Percentiles rank a stretch among this genome's conserved stretches.
These are phyloP conservation scores for Acanthamoeba castellanii DNA, from an alignment of 208 protist genomes.

Conservation along the genomic window DNA sequence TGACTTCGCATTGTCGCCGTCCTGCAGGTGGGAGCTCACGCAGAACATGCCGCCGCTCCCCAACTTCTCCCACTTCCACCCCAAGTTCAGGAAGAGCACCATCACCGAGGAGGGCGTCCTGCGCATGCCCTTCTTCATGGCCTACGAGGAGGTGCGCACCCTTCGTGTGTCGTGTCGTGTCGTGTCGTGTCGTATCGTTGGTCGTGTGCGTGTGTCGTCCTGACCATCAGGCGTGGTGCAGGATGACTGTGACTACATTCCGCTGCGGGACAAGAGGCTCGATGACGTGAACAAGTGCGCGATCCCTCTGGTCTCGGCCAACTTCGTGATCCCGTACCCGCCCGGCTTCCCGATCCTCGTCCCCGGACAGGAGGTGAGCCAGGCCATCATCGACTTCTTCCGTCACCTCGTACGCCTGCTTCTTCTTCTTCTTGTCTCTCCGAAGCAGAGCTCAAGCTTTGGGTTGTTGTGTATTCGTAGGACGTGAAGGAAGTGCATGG, in stretches of 20 bases:
- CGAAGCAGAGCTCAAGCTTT: not conserved
- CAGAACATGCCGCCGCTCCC: conserved; percentile 69
- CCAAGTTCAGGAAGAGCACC: conserved; percentile 49
- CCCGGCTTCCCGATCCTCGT: conserved; percentile 79
- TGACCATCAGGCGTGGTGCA: not conserved
- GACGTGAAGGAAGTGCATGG: conserved; percentile 77
- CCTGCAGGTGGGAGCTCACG: conserved; percentile 60
- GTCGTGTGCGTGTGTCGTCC: too few relatives aligned
- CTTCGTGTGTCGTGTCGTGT: not conserved
- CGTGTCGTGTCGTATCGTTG: not conserved
- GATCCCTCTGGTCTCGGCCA: conserved; percentile 62
- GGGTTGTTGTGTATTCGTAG: not conserved
- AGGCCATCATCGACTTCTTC: conserved; percentile 75
- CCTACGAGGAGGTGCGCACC: conserved; percentile 60
- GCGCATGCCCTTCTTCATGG: conserved; percentile 69
- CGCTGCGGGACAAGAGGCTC: conserved; percentile 29
- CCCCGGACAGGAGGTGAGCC: conserved; percentile 62
- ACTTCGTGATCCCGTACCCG: conserved; percentile 79
- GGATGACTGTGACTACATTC: conserved; percentile 48
- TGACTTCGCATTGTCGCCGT: not conserved
- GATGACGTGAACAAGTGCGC: conserved; percentile 23
- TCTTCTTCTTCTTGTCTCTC: not conserved
- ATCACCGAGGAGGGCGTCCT: conserved; percentile 67
- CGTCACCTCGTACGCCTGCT: conserved; percentile 53
- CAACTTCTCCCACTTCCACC: conserved; percentile 77